Percentiles rank a stretch among this genome's conserved stretches.
Evolutionary conservation across 441 rosid species (phyloP).

Genomic region (Erysimum pusillum): DNA sequence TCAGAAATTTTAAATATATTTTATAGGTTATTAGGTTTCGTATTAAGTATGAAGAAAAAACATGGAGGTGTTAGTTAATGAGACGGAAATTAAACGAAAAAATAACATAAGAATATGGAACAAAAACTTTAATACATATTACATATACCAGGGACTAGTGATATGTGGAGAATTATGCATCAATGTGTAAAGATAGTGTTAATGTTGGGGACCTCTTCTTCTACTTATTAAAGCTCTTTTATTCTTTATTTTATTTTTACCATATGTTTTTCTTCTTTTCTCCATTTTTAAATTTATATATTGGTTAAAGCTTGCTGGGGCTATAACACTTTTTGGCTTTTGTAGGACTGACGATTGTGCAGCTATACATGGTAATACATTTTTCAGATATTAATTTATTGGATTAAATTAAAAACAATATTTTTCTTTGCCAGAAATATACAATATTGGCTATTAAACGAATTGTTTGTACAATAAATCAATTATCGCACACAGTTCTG

Average conservation of each 20-base stretch:
- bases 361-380: constrained; percentile 47
- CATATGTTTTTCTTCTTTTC: constrained; percentile 42
- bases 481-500: constrained; percentile 32
- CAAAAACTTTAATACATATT: constrained; percentile 43
- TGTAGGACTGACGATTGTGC: constrained; percentile 79
- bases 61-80: constrained; percentile 20
- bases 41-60: constrained; percentile 19
- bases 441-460: not conserved
- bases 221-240: constrained; percentile 49
- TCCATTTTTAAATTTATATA: constrained; percentile 17
- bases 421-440: constrained; percentile 4
- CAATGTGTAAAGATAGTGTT: constrained; percentile 52
- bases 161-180: constrained; percentile 51
- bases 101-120: constrained; percentile 41
- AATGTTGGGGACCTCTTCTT: constrained; percentile 49
- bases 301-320: constrained; percentile 60
- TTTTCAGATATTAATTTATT: constrained; percentile 46
- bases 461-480: constrained; percentile 7
- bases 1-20: not conserved
- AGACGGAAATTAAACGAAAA: constrained; percentile 15
- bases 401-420: not conserved
- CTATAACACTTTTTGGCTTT: constrained; percentile 61
- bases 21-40: not conserved
- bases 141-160: constrained; percentile 24
- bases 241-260: constrained; percentile 47